Base-by-base conservation (phyloP, 768 basidiomycete species). In the Hygrophorus pudorinus region DNA sequence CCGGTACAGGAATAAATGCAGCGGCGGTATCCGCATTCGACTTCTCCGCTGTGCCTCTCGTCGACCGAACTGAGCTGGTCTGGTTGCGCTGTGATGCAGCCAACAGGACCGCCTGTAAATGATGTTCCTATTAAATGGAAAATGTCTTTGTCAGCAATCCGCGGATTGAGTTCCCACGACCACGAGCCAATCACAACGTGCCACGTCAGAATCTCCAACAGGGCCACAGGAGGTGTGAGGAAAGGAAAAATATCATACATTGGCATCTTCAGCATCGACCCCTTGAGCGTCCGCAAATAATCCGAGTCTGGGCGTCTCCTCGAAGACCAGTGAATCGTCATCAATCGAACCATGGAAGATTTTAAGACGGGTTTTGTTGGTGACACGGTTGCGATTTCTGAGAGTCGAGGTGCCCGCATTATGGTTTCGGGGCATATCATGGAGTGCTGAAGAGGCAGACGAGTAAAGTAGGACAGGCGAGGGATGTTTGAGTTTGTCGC, bases 261-360 rank as follows among this genome's bases (percentile, higher is more conserved):
- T 89, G 63, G 88, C 87, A 58, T 92, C 89, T 70, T 91, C 88
- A 59, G 84, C 84, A 60, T 92, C 89, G 56, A 92, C 89, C 54
- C 89, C 89, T 11, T 44, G 43, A 34, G 85, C 83, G 16, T 86
- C 88, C 40, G 71, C 29, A 30, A 48, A 32, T 51, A 89, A 77
- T 51, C 81, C 77, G 62, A 79, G 75, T 55, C 81, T 83, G 72
- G 83, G 85, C 68, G 86, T 83, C 56, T 90, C 89, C 38, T 87
- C 85, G 51, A 86, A 78, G 46, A 86, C 75, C 51, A 85, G 67
- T 32, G 80, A 72, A 59, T 88, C 87, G 27, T 78, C 80, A 57
- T 90, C 87, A 68, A 86, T 75, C 61, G 76, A 77, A 48, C 86
- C 88, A 62, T 79, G 78, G 58, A 81, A 67, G 68, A 91, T 79